Evolutionary conservation across 805 yeast species (phyloP), one percentile per base, ranked within the genome.

Genomic region (Candida sphagnicola): DNA sequence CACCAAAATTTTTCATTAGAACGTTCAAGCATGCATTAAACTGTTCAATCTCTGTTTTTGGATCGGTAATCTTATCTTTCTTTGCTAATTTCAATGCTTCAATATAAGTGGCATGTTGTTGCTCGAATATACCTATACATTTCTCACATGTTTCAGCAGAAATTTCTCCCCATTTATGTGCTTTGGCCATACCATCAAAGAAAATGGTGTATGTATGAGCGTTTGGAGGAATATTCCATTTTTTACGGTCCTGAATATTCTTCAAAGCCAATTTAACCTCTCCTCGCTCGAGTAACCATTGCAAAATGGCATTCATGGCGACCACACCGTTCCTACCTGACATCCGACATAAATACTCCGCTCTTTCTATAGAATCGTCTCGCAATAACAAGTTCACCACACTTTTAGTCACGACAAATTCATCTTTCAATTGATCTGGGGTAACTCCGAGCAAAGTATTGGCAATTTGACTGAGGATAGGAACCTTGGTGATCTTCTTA

Each of bases 241-340:
- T 82, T 47, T 78, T 80, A 35, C 86, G 63, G 59, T 74, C 70
- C 36, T 71, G 68, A 42, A 70, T 70, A 14, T 76, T 46, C 29
- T 74, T 74, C 18, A 81, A 39, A 0, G 84, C 83, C 5, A 65
- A 67, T 32, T 71, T 68, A 1, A 70, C 54, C 16, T 70, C 68
- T 2, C 72, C 67, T 6, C 62, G 48, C 5, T 55, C 54, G 3
- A 81, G 57, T 30, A 70, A 62, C 64, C 77, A 71, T 42, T 73
- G 69, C 50, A 79, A 54, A 0, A 85, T 66, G n/a, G 73, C 67
- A 45, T 85, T 85, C 77, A 78, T 73, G 1, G 78, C 85, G 23
- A 79, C 85, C 0, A 67, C 47, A 6, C 85, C 86, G 26, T 70
- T 67, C 2, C 51, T 52, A 8, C 55, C 48, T 0, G 83, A 77